Conservation (phyloP, 2,329 filamentous ascomycete genomes). For the Stylonectria norvegica region DNA sequence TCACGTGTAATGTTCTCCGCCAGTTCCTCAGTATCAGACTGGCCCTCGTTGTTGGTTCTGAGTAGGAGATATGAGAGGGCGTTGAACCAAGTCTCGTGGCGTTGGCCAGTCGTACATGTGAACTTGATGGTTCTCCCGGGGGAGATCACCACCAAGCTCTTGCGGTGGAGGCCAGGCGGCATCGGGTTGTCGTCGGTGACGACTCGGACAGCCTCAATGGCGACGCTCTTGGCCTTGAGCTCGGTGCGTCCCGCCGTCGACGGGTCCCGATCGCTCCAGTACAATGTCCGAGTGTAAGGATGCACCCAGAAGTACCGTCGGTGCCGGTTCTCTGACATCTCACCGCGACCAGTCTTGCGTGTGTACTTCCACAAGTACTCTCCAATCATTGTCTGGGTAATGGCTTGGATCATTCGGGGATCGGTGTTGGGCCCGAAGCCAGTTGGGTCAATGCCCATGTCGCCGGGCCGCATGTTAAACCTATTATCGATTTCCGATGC, state of each 20-base stretch:
- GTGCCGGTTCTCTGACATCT: constrained; percentile 86
- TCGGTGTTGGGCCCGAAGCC: constrained; percentile 74
- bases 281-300: constrained; percentile 91
- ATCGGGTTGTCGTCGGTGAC: constrained; percentile 93
- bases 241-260: constrained; percentile 73
- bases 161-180: constrained; percentile 89
- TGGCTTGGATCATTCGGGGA: constrained; percentile 97
- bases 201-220: constrained; percentile 88
- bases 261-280: constrained; percentile 93
- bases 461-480: constrained; percentile 70
- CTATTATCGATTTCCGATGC: constrained; percentile 88
- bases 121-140: constrained; percentile 89
- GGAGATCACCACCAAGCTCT: constrained; percentile 87
- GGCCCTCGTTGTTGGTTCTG: constrained; percentile 65
- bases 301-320: constrained; percentile 99
- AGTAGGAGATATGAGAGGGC: constrained; percentile 89
- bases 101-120: constrained; percentile 86
- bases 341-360: constrained; percentile 82
- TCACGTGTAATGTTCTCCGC: constrained; percentile 56
- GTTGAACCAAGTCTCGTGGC: constrained; percentile 99
- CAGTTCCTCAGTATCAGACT: constrained; percentile 58
- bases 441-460: constrained; percentile 49
- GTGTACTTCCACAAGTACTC: constrained; percentile 99
- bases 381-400: constrained; percentile 99
- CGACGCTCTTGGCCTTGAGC: constrained; percentile 79